Conservation (phyloP, 2,329 filamentous ascomycete species). For the Pseudovirgaria hyperparasitica region DNA sequence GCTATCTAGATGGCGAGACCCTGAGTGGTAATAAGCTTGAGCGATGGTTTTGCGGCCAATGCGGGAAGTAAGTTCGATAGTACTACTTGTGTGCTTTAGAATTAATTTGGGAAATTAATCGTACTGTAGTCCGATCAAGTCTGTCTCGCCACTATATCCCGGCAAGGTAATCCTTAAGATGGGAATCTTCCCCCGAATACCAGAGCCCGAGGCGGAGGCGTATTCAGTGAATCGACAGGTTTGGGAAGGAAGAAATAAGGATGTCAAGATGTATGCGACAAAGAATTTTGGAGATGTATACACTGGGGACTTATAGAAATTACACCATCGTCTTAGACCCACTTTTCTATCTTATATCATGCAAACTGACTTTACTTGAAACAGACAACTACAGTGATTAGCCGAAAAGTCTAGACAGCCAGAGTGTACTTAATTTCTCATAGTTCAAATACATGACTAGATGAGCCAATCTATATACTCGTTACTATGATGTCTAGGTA, state of each 20-base stretch:
- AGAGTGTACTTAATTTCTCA: too few species aligned
- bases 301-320: too few species aligned
- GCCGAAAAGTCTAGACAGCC: too few species aligned
- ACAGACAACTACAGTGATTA: too few species aligned
- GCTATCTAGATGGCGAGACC: slow-evolving; percentile 32
- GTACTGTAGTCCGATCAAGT: slow-evolving; percentile 32
- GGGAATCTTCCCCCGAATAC: slow-evolving; percentile 37
- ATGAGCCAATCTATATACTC: too few species aligned
- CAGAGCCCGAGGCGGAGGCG: slow-evolving; percentile 31
- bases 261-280: slow-evolving; percentile 26
- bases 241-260: slow-evolving; percentile 30
- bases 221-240: slow-evolving; percentile 31
- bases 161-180: slow-evolving; percentile 37
- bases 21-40: slow-evolving; percentile 33
- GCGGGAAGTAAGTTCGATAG: slow-evolving; percentile 33
- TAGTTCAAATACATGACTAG: too few species aligned
- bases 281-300: too few species aligned
- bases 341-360: too few species aligned
- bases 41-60: slow-evolving; percentile 33
- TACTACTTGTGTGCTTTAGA: too few species aligned
- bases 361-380: too few species aligned
- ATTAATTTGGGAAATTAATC: neutral
- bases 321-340: too few species aligned
- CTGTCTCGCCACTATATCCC: slow-evolving; percentile 25
- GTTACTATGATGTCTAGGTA: too few species aligned